A percentile compares a stretch with the other conserved stretches of the same genome.
Evolutionary conservation across 495 filamentous ascomycete genomes (phyloP).

Genomic region (Hypoxylon rickii): DNA sequence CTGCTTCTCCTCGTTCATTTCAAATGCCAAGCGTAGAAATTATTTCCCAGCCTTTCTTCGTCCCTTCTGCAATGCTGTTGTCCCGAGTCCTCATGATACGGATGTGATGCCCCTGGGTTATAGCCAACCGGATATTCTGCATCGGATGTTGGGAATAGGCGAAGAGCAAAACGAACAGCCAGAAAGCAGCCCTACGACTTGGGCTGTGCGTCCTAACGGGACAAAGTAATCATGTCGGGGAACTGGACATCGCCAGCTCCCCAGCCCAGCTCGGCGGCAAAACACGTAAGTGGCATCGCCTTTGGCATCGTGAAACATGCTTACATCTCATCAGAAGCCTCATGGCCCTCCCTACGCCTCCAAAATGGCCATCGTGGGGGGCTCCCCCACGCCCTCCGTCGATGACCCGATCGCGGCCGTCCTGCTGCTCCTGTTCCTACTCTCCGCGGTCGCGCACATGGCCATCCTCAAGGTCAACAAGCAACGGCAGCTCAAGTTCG

Average conservation of each 20-base stretch:
- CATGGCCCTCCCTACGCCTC: slow-evolving; percentile 42
- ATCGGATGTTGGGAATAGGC: slow-evolving; percentile 8
- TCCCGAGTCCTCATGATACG: slow-evolving; percentile 5
- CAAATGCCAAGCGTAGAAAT: neutral
- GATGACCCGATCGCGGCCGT: slow-evolving; percentile 70
- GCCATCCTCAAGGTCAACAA: slow-evolving; percentile 65
- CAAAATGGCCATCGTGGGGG: slow-evolving; percentile 59
- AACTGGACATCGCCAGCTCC: slow-evolving; percentile 27
- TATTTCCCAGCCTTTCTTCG: neutral
- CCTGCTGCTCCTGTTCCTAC: slow-evolving; percentile 67
- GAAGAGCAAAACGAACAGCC: no score
- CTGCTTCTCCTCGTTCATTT: slow-evolving; percentile 5
- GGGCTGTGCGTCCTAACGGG: neutral
- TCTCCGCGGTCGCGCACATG: slow-evolving; percentile 65
- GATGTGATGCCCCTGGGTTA: slow-evolving; percentile 10
- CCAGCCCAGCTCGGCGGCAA: neutral
- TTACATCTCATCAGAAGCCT: no score
- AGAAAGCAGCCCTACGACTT: no score
- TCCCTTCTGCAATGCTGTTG: slow-evolving; percentile 1
- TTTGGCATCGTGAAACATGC: no score
- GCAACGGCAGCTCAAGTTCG: slow-evolving; percentile 65
- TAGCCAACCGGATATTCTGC: slow-evolving; percentile 1
- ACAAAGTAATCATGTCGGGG: slow-evolving; percentile 14
- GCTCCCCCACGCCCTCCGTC: slow-evolving; percentile 54
- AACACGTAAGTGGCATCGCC: neutral